Conservation (phyloP, 192 early-diverging fungal genomes). For the Mortierella alpina region DNA sequence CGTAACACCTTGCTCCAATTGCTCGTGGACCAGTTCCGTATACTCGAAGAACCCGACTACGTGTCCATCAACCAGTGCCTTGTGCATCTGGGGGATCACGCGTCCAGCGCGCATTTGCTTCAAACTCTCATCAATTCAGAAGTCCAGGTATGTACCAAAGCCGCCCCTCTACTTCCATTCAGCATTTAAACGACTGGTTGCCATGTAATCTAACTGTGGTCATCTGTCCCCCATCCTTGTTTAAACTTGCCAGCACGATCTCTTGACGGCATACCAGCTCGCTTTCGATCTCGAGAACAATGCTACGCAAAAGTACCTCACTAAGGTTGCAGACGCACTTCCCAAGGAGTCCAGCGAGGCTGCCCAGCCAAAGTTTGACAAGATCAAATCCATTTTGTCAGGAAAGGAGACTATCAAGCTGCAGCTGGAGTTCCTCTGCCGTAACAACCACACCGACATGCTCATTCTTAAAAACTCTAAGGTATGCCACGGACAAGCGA, state of each 20-base stretch:
- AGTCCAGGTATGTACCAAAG: slow-evolving; percentile 58
- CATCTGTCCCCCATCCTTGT: neutral
- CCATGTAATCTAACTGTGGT: neutral
- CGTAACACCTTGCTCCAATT: slow-evolving; percentile 84
- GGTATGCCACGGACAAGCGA: slow-evolving; percentile 27
- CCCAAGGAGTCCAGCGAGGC: slow-evolving; percentile 47
- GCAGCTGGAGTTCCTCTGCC: slow-evolving; percentile 93
- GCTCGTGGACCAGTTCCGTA: slow-evolving; percentile 79
- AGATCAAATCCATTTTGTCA: slow-evolving; percentile 84
- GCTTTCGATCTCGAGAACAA: slow-evolving; percentile 98
- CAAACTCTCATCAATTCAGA: slow-evolving; percentile 70
- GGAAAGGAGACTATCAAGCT: slow-evolving; percentile 93
- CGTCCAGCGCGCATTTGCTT: slow-evolving; percentile 79
- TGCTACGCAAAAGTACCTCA: slow-evolving; percentile 95
- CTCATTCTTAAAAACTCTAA: slow-evolving; percentile 95
- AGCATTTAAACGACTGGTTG: neutral
- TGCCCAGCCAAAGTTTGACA: slow-evolving; percentile 56
- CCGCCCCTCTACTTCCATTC: neutral
- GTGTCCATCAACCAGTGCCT: slow-evolving; percentile 92
- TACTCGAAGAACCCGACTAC: slow-evolving; percentile 88
- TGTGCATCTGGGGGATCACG: slow-evolving; percentile 88
- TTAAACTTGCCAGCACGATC: slow-evolving; percentile 60
- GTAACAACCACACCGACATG: slow-evolving; percentile 97
- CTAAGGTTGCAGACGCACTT: slow-evolving; percentile 77
- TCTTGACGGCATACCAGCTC: slow-evolving; percentile 94